phyloP scores from a whole-genome alignment of 2,329 filamentous ascomycete species.

The Stachybotrys elegans region DNA sequence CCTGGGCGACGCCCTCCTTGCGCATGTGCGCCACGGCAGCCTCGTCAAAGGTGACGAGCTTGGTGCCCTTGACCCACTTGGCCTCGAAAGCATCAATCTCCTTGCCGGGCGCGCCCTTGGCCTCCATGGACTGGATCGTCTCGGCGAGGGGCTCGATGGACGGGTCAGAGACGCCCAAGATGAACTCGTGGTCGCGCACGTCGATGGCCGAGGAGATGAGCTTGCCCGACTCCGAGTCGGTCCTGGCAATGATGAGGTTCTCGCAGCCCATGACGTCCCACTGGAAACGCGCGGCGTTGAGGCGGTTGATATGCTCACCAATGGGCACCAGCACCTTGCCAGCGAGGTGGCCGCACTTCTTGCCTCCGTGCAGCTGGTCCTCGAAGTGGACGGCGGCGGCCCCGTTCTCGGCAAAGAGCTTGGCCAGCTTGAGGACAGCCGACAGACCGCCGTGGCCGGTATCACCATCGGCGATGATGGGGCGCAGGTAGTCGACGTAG shows the following conservation, averaged over 20 bases:
- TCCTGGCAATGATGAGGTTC: slow-evolving; percentile 90
- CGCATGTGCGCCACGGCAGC: slow-evolving; percentile 73
- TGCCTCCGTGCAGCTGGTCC: slow-evolving; percentile 94
- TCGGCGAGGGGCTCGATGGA: slow-evolving; percentile 79
- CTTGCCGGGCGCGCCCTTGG: slow-evolving; percentile 65
- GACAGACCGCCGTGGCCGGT: slow-evolving; percentile 92
- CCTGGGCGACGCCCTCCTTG: slow-evolving; percentile 56
- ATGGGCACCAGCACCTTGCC: slow-evolving; percentile 94
- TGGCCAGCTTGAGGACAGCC: slow-evolving; percentile 91
- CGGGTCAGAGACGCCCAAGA: slow-evolving; percentile 75
- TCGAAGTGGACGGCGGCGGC: slow-evolving; percentile 96
- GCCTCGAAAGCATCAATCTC: slow-evolving; percentile 87
- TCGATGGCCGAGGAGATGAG: slow-evolving; percentile 89
- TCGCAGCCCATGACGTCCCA: slow-evolving; percentile 98
- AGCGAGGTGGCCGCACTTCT: slow-evolving; percentile 95
- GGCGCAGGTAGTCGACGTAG: slow-evolving; percentile 87
- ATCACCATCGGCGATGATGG: slow-evolving; percentile 94
- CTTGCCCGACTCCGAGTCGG: slow-evolving; percentile 90
- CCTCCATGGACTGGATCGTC: slow-evolving; percentile 85
- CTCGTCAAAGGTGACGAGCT: slow-evolving; percentile 88
- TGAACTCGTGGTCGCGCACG: slow-evolving; percentile 93
- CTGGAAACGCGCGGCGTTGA: slow-evolving; percentile 88
- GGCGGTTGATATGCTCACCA: slow-evolving; percentile 92
- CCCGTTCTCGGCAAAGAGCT: slow-evolving; percentile 95
- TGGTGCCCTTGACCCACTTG: slow-evolving; percentile 80